A percentile compares a stretch with the other conserved stretches of the same genome.
These are phyloP conservation scores for Colletotrichum kahawae DNA, from an alignment of 2,329 filamentous ascomycete species.

Conservation along the genomic window DNA sequence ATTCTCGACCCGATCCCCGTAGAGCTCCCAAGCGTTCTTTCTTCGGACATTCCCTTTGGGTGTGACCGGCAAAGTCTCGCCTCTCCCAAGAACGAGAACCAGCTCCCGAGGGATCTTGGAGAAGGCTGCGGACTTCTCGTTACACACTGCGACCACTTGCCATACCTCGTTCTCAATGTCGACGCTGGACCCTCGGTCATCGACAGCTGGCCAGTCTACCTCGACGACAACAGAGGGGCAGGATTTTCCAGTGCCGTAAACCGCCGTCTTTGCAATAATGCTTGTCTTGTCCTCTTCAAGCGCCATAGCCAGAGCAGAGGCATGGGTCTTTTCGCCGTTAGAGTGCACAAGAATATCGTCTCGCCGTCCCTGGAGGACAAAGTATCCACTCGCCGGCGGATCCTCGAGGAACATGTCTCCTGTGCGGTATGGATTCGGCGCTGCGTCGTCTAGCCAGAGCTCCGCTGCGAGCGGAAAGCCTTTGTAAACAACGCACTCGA, in stretches of 20 bases:
- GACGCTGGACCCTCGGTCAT: not conserved
- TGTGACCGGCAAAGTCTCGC: not conserved
- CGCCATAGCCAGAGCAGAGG: not conserved
- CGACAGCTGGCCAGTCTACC: not conserved
- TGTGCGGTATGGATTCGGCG: conserved; percentile 3
- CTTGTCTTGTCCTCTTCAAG: not conserved
- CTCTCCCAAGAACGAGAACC: not conserved
- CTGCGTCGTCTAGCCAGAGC: not conserved
- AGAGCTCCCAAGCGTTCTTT: not conserved
- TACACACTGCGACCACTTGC: not conserved
- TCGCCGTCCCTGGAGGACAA: conserved; percentile 4
- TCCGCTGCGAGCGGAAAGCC: conserved; percentile 7
- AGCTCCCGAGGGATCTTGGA: not conserved
- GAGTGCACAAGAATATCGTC: conserved; percentile 1
- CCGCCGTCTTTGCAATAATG: not conserved
- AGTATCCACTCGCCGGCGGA: not conserved
- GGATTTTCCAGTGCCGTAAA: not conserved
- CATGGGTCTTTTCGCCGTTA: conserved; percentile 9
- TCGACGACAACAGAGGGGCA: conserved; percentile 7
- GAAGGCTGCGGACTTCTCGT: not conserved
- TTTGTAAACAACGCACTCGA: conserved; percentile 6
- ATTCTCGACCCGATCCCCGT: not conserved
- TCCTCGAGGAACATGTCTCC: conserved; percentile 4
- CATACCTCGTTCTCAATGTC: not conserved
- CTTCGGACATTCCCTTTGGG: conserved; percentile 11